Evolutionary conservation across 2,329 filamentous ascomycete species (phyloP), one percentile per base, ranked within the genome.

Genomic region (Fusarium sororula): DNA sequence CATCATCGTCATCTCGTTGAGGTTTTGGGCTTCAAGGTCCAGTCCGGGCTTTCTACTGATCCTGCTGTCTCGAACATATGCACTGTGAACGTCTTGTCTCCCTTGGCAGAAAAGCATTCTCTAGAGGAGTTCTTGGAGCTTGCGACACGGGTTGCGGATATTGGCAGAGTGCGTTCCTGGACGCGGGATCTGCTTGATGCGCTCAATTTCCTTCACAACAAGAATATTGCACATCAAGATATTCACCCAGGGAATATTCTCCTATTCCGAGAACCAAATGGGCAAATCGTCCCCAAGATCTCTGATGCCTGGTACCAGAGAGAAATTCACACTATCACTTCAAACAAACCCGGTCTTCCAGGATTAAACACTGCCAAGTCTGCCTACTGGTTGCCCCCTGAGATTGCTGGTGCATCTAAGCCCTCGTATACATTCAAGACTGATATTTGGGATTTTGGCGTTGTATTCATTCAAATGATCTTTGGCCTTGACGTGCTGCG

Each of bases 401-500:
- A 98, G 82, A 87, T 95, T 57, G 88, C 89, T 37, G 88, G 85
- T 53, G 87, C 86, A 2, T 89, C 88, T 67, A 91, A 89, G 35
- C 87, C 87, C 37, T 86, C 92, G 81, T 87, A 92, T 83, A 91
- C 89, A 4, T 89, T 89, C 77, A 98, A 98, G 81, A 94, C 94
- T 1, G 96, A 98, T 80, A 90, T 98, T 14, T 99, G 96, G 96
- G 94, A 98, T 75, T 91, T 99, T 77, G 96, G 96, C 9, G 90
- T 98, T 37, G 89, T 98, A 10, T 93, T 98, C 76, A 83, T 98
- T 44, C 96, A 99, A 81, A 98, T 98, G 94, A 89, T 96, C 7
- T 96, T 98, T 80, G 96, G 96, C 5, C 86, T 94, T 39, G 90
- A 94, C 74, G 89, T 94, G 12, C 86, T 93, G 24, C 88, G 92